These are phyloP conservation scores for Termitomyces sp. DNA, from an alignment of 768 basidiomycete species.

Conservation along the genomic window DNA sequence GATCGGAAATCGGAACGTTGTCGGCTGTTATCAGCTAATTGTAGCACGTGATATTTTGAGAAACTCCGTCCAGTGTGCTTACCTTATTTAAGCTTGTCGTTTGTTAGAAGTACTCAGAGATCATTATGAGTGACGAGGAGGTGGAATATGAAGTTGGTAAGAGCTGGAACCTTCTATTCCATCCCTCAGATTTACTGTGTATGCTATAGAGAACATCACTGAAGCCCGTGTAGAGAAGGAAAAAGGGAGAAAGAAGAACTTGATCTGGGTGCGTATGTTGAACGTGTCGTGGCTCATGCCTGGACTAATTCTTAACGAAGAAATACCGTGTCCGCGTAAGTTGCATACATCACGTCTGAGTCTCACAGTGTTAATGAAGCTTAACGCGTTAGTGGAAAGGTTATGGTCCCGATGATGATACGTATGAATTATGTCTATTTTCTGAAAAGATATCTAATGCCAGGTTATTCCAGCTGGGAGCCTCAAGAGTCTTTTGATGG, in stretches of 20 bases:
- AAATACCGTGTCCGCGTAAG: slow-evolving; percentile 56
- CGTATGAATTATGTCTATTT: slow-evolving; percentile 32
- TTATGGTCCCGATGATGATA: slow-evolving; percentile 46
- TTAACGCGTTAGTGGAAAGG: slow-evolving; percentile 51
- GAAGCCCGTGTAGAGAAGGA: slow-evolving; percentile 44
- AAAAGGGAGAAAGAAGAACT: slow-evolving; percentile 35
- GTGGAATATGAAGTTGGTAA: slow-evolving; percentile 67
- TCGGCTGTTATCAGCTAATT: not conserved
- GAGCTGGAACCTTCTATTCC: slow-evolving; percentile 17
- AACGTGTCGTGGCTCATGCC: slow-evolving; percentile 2
- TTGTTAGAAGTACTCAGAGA: not conserved
- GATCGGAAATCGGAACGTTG: too few relatives aligned
- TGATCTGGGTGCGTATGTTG: slow-evolving; percentile 42
- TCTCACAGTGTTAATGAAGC: not conserved
- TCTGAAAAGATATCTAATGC: not conserved
- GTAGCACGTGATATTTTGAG: slow-evolving; percentile 3
- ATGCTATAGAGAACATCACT: slow-evolving; percentile 41
- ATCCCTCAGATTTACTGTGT: not conserved
- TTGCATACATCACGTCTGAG: slow-evolving; percentile 1
- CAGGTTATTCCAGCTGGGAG: slow-evolving; percentile 51
- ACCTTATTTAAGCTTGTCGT: not conserved
- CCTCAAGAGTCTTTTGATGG: slow-evolving; percentile 52
- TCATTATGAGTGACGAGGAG: slow-evolving; percentile 28
- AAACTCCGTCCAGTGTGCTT: too few relatives aligned
- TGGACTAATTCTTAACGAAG: slow-evolving; percentile 23